phyloP scores from a whole-genome alignment of 306 rosid species.

The Oxytropis ochrocephala region DNA sequence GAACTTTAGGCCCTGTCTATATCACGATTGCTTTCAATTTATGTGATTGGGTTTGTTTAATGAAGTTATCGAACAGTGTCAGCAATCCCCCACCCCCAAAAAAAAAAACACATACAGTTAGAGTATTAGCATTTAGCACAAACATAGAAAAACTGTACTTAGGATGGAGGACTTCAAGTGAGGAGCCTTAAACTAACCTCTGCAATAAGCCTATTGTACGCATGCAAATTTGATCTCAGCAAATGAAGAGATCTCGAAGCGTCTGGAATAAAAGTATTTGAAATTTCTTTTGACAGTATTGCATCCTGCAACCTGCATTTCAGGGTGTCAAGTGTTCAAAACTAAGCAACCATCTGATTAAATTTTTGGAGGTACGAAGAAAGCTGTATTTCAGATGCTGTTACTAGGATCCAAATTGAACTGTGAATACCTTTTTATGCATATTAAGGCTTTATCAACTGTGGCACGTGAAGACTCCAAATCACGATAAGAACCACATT shows the following conservation, averaged over 20 bases:
- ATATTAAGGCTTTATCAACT: slow-evolving; percentile 43
- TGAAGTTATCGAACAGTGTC: background rate
- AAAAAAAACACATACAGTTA: background rate
- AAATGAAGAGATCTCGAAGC: slow-evolving; percentile 48
- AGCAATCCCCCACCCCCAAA: background rate
- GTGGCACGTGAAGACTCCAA: slow-evolving; percentile 40
- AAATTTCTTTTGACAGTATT: slow-evolving; percentile 40
- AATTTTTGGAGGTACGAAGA: slow-evolving; percentile 13
- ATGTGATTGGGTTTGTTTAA: background rate
- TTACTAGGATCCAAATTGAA: slow-evolving; percentile 5
- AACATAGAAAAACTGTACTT: background rate
- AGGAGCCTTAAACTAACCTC: slow-evolving; percentile 48
- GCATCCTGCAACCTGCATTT: slow-evolving; percentile 59
- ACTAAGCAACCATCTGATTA: background rate
- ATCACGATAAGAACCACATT: slow-evolving; percentile 67
- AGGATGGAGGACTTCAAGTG: background rate
- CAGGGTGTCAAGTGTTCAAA: background rate
- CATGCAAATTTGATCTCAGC: slow-evolving; percentile 62
- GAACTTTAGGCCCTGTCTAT: background rate
- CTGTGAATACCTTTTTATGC: slow-evolving; percentile 42
- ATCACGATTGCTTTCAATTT: background rate
- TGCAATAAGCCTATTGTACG: slow-evolving; percentile 64
- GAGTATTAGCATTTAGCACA: background rate
- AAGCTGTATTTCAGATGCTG: slow-evolving; percentile 1
- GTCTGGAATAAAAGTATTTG: slow-evolving; percentile 36